Conservation (phyloP, 2,329 filamentous ascomycete species). For the Fusarium phyllophilum region DNA sequence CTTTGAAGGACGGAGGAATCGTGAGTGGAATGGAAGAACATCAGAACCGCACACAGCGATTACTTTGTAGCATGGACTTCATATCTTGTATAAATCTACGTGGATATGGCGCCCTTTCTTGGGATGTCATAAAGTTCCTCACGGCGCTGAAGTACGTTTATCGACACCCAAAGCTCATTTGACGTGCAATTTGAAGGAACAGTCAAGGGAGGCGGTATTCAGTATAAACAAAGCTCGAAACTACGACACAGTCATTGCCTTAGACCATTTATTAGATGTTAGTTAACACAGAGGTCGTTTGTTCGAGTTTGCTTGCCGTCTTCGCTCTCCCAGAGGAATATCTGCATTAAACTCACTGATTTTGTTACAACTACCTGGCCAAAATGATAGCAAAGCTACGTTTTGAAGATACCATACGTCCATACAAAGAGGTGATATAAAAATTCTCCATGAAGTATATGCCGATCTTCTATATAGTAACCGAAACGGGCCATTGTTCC, state of each 20-base stretch:
- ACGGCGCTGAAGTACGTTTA: rapidly evolving
- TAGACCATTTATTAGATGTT: background rate
- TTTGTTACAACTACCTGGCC: background rate
- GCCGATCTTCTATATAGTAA: background rate
- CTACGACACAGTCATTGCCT: rapidly evolving
- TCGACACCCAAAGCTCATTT: background rate
- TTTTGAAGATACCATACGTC: background rate
- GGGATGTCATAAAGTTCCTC: background rate
- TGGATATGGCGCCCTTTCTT: background rate
- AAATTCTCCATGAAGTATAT: background rate
- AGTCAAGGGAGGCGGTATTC: background rate
- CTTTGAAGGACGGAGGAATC: rapidly evolving
- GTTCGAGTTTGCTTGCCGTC: background rate
- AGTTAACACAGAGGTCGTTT: background rate
- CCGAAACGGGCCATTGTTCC: background rate
- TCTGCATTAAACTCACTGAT: background rate
- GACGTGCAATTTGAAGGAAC: rapidly evolving
- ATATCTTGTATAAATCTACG: background rate
- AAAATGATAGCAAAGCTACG: background rate
- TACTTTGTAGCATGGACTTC: background rate
- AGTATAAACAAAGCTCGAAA: background rate
- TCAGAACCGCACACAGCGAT: rapidly evolving
- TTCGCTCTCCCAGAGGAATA: background rate
- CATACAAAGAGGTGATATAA: background rate
- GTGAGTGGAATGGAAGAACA: rapidly evolving